These are phyloP conservation scores for Avena insularis DNA, from an alignment of 176 grass and related monocot genomes.

Conservation along the genomic window DNA sequence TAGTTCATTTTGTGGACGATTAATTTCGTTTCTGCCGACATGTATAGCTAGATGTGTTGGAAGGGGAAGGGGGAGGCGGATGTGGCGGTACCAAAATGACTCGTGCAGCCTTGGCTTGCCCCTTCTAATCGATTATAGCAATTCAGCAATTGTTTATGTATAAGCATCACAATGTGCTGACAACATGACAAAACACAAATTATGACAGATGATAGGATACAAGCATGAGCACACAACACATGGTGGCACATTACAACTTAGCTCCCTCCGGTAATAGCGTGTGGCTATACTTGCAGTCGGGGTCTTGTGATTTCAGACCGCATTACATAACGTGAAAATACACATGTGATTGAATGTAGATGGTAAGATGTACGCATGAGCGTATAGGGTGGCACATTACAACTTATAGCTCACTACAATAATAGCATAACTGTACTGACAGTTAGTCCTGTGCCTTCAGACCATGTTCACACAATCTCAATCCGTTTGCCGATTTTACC, in stretches of 20 bases:
- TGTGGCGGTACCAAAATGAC: no score
- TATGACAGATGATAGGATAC: background rate
- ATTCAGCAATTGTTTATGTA: background rate
- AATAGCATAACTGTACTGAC: background rate
- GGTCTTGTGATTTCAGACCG: background rate
- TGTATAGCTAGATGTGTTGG: no score
- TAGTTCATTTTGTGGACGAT: background rate
- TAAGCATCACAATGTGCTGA: background rate
- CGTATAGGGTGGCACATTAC: background rate
- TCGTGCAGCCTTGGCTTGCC: background rate
- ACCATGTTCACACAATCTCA: background rate
- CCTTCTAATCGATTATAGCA: background rate
- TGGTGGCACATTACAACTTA: background rate
- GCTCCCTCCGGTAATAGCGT: background rate
- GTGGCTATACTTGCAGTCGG: background rate
- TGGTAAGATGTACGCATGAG: background rate
- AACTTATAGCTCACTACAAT: background rate
- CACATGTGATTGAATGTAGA: background rate
- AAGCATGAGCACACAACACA: background rate
- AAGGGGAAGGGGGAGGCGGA: background rate
- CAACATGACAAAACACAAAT: background rate
- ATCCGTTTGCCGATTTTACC: background rate
- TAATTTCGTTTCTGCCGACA: background rate
- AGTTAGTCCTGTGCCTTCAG: background rate
- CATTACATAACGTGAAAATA: background rate